Evolutionary conservation across 129 eudicot species (phyloP), one percentile per base, ranked within the genome.

Genomic region (Pseudognaphalium luteoalbum): DNA sequence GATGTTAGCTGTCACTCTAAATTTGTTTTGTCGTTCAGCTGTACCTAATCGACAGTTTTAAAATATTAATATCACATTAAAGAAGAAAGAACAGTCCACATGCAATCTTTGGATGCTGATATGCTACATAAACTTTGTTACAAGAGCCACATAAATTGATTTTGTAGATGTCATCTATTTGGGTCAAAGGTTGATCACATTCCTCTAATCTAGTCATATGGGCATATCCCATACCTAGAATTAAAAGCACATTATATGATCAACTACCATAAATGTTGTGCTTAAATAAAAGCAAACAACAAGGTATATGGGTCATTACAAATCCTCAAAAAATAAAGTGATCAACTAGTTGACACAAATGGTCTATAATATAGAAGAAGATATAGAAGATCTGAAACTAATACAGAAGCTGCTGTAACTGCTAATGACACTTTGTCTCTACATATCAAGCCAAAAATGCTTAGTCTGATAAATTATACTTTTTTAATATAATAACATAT

Each of bases 61-160:
- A 28, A 37, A 66, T 29, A 69, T 15, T 80, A 58, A 73, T 68
- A 70, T n/a, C 63, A 80, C 41, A 39, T 42, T 80, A 66, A 69
- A 64, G 37, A 80, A 77, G 10, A 34, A 59, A 54, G 29, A 80
- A 73, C 83, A 73, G 73, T 80, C 70, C 73, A 76, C 11, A 68
- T 76, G 80, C 34, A 52, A 66, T 66, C 67, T 76, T 66, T 7
- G 42, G 69, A 73, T 60, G 32, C 58, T 6, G 42, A 60, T 58
- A 61, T 70, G 77, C 71, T 44, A 70, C 56, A 61, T 78, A 47
- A 78, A 60, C 78, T 51, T 41, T 30, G 64, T 30, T 58, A 58
- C 10, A 70, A 28, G 85, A 71, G 32, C 81, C 81, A 76, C 78
- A 58, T 76, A 67, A 63, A n/a, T 11, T 12, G 17, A 47, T 47